Evolutionary conservation across 108 stramenopile species (phyloP).

Genomic region (Conticribra weissflogii): DNA sequence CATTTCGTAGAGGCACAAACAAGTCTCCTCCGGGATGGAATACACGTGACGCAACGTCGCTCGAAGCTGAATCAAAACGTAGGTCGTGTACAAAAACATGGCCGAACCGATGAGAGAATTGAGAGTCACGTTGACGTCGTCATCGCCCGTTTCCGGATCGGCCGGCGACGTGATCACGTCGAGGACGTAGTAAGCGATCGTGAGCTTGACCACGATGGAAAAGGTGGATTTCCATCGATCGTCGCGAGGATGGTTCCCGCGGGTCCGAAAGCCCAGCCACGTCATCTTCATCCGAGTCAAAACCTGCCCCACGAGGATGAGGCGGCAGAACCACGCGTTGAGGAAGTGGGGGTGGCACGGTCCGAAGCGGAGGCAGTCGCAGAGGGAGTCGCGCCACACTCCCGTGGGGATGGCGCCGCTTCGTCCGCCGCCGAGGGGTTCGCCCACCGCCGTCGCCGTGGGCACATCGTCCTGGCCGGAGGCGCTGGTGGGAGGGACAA

Average conservation of each 20-base stretch:
- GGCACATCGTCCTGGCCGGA: neutral
- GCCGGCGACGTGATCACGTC: neutral
- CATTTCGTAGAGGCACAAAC: constrained; percentile 29
- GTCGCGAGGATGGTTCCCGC: no score
- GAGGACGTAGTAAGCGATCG: constrained; percentile 13
- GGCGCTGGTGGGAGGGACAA: neutral
- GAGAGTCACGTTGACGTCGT: constrained; percentile 10
- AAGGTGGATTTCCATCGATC: constrained; percentile 38
- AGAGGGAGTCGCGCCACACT: constrained; percentile 54
- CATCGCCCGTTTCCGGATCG: constrained; percentile 1
- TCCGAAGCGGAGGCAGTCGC: constrained; percentile 44
- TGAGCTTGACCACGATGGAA: constrained; percentile 21
- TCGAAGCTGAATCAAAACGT: constrained; percentile 34
- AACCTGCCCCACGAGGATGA: constrained; percentile 54
- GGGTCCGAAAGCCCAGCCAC: constrained; percentile 44
- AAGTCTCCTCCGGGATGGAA: constrained; percentile 48
- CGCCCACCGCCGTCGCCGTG: neutral
- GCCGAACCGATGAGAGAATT: constrained; percentile 16
- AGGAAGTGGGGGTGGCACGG: constrained; percentile 47
- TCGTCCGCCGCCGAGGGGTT: neutral
- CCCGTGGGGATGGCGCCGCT: constrained; percentile 42
- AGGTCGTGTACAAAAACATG: constrained; percentile 24
- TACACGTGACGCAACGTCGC: constrained; percentile 42
- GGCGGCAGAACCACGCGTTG: constrained; percentile 43
- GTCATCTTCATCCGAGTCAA: constrained; percentile 59